A percentile compares a stretch with the other conserved stretches of the same genome.
Conservation (phyloP, 139 green algal genomes). For the Eudorina sp. region DNA sequence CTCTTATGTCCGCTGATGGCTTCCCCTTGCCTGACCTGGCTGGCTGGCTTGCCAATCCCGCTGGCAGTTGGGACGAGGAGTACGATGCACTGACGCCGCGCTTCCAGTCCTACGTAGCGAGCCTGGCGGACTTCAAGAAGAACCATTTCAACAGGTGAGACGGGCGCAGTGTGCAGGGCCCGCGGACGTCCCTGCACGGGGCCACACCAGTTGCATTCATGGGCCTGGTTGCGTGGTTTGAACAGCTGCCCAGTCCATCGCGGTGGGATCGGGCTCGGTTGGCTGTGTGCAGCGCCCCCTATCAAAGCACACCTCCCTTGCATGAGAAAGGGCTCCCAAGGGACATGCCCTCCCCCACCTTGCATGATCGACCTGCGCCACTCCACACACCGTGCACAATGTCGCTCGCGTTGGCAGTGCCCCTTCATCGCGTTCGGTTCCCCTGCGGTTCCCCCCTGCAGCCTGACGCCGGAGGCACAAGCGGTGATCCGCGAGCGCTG, state of each 20-base stretch:
- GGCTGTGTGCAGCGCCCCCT: neutral
- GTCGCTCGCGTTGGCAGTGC: neutral
- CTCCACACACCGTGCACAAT: too few species aligned
- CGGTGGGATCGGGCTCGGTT: neutral
- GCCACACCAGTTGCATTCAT: too few species aligned
- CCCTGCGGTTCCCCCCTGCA: neutral
- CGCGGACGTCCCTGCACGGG: too few species aligned
- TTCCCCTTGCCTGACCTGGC: too few species aligned
- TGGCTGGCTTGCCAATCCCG: too few species aligned
- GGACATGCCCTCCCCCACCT: neutral
- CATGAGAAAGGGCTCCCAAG: neutral
- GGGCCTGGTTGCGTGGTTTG: too few species aligned
- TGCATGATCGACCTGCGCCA: too few species aligned
- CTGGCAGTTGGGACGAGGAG: conserved; percentile 7
- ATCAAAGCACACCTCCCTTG: neutral
- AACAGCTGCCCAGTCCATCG: neutral
- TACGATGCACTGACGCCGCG: conserved; percentile 29
- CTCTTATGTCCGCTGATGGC: too few species aligned
- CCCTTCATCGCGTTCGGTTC: neutral
- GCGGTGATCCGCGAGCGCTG: neutral
- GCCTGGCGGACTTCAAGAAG: conserved; percentile 68
- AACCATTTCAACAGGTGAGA: conserved; percentile 62
- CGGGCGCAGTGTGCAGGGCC: too few species aligned
- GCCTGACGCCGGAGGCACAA: neutral
- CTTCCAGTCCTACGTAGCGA: conserved; percentile 51